phyloP scores from a whole-genome alignment of 2,329 filamentous ascomycete species.

The Cladosporium austrohemisphaericum region DNA sequence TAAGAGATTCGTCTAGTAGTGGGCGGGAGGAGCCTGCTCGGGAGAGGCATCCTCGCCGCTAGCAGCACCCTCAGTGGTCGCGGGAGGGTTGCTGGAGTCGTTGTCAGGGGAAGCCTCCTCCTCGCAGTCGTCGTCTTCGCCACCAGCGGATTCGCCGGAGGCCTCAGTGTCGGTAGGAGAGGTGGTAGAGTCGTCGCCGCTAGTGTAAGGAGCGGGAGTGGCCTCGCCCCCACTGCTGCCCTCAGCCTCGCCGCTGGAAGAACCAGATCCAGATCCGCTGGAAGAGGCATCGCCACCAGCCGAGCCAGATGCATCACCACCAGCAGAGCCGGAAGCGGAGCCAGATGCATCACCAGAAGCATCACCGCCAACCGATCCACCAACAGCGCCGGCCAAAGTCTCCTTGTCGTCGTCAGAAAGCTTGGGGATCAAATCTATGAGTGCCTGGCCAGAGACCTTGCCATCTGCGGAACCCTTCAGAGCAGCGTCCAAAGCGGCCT shows the following conservation, averaged over 20 bases:
- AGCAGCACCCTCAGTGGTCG: constrained; percentile 5
- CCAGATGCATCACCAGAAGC: background rate
- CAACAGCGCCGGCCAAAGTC: background rate
- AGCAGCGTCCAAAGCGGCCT: constrained; percentile 4
- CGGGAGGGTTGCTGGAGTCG: constrained; percentile 8
- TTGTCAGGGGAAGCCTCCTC: constrained; percentile 17
- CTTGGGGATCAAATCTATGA: background rate
- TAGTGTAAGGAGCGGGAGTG: background rate
- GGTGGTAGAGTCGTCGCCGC: background rate
- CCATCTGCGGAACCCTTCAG: background rate
- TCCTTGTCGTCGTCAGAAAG: constrained; percentile 3
- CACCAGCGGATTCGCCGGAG: background rate
- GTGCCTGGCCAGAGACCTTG: background rate
- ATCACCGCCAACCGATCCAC: background rate
- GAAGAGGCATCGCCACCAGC: background rate
- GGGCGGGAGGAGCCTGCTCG: background rate
- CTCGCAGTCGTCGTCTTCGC: constrained; percentile 21
- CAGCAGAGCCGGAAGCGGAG: background rate
- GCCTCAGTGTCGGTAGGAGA: constrained; percentile 1
- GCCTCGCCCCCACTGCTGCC: background rate
- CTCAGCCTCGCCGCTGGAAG: background rate
- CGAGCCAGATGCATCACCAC: background rate
- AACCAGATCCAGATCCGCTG: background rate
- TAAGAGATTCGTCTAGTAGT: background rate
- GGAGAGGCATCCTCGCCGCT: constrained; percentile 3